Base-by-base conservation (phyloP, 108 stramenopile species). In the Cyclostephanos tholiformis region DNA sequence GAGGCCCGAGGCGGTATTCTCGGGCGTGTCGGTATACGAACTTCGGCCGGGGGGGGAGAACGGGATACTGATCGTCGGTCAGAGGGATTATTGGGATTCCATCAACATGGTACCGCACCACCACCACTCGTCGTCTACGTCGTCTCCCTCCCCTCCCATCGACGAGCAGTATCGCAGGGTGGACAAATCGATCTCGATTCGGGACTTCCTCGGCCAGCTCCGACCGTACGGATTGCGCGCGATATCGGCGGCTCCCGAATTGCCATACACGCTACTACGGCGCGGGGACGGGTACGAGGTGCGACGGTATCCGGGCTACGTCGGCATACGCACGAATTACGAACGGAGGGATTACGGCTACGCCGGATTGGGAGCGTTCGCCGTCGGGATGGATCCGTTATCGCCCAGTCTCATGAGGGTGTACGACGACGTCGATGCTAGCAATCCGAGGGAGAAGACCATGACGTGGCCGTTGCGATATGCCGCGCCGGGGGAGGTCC, bases 21-120 rank as follows among this genome's bases (percentile, higher is more conserved):
- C 93, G 12, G 97, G 97, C n/a, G 80, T 98, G 29, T 93, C 91
- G n/a, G 91, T 89, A 5, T 98, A 98, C 74, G 77, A 89, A 55
- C 83, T 97, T 0, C 63, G 80, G 70, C 67, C 74, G 14, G 85
- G 82, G 52, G 87, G 82, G 10, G 41, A 65, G 11, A 73, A 84
- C 60, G 91, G 91, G 36, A 84, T 93, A 16, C 53, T 71, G 17
- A 85, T 96, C 35, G 51, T 67, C 22, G 82, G 83, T 23, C 97
- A 98, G 82, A 86, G 68, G 25, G 97, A 98, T 83, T 98, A 90
- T 74, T 98, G 97, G 97, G 97, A 98, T 74, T 89, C 87, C 13
- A 94, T 98, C 82, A 96, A 98, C 65, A 82, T 97, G 27, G 39
- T 58, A 60, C 56, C 70, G 0, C 51, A 67, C 7, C 60, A 70